Conservation (phyloP, 495 filamentous ascomycete species). For the Podospora pseudoanserina region DNA sequence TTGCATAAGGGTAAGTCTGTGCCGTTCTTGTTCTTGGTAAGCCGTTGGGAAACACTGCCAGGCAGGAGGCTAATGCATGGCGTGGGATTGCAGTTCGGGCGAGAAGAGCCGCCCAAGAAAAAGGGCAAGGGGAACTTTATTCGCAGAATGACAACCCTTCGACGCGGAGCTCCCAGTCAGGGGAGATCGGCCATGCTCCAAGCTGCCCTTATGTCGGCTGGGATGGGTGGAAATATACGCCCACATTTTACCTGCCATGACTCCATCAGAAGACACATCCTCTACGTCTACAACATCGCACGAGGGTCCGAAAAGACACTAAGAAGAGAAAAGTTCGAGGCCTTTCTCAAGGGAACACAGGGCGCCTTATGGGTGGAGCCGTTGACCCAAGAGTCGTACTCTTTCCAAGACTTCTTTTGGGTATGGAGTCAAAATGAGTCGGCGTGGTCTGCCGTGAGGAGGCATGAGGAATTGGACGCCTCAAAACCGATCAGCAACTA, state of each 20-base stretch:
- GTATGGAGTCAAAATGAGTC: slow-evolving; percentile 35
- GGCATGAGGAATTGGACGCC: slow-evolving; percentile 31
- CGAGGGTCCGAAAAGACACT: slow-evolving; percentile 28
- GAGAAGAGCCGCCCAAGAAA: slow-evolving; percentile 19
- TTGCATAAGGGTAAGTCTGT: slow-evolving; percentile 22
- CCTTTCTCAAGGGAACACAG: slow-evolving; percentile 40
- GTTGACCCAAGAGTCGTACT: slow-evolving; percentile 33
- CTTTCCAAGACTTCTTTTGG: slow-evolving; percentile 43
- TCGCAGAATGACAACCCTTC: slow-evolving; percentile 31
- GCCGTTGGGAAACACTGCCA: neutral
- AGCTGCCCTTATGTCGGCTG: slow-evolving; percentile 20
- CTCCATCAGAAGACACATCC: slow-evolving; percentile 35
- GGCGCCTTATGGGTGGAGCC: slow-evolving; percentile 27
- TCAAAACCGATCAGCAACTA: slow-evolving; percentile 73
- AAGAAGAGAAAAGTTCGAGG: slow-evolving; percentile 31
- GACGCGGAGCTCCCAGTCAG: slow-evolving; percentile 23
- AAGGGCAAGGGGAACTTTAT: slow-evolving; percentile 28
- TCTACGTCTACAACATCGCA: slow-evolving; percentile 33
- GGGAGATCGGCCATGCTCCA: slow-evolving; percentile 22
- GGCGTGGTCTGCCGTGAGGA: slow-evolving; percentile 34
- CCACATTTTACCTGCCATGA: slow-evolving; percentile 23
- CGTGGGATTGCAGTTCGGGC: slow-evolving; percentile 16
- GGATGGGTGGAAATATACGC: slow-evolving; percentile 20
- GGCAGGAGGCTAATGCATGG: neutral
- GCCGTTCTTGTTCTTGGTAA: neutral